These are phyloP conservation scores for Gossypium schwendimanii DNA, from an alignment of 441 rosid species.

Conservation along the genomic window DNA sequence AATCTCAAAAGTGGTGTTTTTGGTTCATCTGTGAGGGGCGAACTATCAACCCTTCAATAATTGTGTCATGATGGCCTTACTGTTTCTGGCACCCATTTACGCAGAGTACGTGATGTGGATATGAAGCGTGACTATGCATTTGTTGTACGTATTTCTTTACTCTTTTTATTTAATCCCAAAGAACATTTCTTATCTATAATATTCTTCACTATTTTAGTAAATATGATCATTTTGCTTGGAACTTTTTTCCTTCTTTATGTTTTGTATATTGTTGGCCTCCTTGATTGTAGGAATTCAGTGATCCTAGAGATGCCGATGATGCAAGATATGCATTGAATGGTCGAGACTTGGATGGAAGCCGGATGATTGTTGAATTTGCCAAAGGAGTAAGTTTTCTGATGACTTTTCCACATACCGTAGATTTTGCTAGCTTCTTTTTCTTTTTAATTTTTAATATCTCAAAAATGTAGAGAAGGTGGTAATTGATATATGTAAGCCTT, in stretches of 20 bases:
- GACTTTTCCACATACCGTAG: neutral
- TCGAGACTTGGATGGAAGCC: slow-evolving; percentile 63
- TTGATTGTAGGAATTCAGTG: slow-evolving; percentile 51
- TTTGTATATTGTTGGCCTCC: neutral
- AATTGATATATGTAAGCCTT: neutral
- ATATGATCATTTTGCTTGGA: slow-evolving; percentile 13
- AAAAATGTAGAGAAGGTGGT: neutral
- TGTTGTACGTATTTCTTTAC: slow-evolving; percentile 44
- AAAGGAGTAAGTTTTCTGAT: slow-evolving; percentile 47
- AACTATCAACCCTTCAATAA: slow-evolving; percentile 43
- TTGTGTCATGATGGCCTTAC: slow-evolving; percentile 72
- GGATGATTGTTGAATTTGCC: slow-evolving; percentile 58
- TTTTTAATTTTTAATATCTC: neutral
- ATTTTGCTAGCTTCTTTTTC: neutral
- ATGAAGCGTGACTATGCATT: slow-evolving; percentile 80
- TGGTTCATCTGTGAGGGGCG: slow-evolving; percentile 53
- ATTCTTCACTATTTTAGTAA: slow-evolving; percentile 11
- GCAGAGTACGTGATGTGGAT: slow-evolving; percentile 81
- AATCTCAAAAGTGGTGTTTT: slow-evolving; percentile 62
- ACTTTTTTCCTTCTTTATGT: neutral
- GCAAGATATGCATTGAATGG: slow-evolving; percentile 63
- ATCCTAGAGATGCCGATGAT: slow-evolving; percentile 73
- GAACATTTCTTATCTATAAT: neutral
- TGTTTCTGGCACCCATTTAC: slow-evolving; percentile 69
- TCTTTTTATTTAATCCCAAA: neutral